Evolutionary conservation across 805 yeast species (phyloP).

Genomic region (Candida insectalens): DNA sequence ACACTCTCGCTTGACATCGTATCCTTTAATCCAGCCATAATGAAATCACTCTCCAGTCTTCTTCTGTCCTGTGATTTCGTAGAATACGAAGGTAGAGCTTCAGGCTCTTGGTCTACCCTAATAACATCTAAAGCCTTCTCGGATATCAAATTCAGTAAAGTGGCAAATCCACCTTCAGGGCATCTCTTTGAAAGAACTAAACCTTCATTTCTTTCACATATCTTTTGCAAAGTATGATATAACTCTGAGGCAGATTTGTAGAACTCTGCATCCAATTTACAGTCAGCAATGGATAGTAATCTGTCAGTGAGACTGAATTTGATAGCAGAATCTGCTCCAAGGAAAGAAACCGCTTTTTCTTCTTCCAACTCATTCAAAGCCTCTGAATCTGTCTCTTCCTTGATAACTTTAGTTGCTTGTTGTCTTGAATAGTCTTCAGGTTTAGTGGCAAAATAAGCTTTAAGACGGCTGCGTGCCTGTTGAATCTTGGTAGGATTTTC

Average conservation of each 20-base stretch:
- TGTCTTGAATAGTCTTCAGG: slow-evolving; percentile 35
- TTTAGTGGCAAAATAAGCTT: slow-evolving; percentile 51
- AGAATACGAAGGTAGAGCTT: slow-evolving; percentile 51
- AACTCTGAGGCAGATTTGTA: slow-evolving; percentile 39
- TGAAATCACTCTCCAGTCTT: slow-evolving; percentile 56
- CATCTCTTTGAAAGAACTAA: slow-evolving; percentile 43
- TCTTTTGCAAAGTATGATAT: slow-evolving; percentile 27
- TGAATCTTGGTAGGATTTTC: slow-evolving; percentile 19
- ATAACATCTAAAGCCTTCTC: slow-evolving; percentile 30
- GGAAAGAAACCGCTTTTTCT: slow-evolving; percentile 45
- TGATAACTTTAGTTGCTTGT: slow-evolving; percentile 36
- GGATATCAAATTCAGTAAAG: slow-evolving; percentile 47
- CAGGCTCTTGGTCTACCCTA: slow-evolving; percentile 46
- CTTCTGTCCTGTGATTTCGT: slow-evolving; percentile 67
- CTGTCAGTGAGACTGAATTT: slow-evolving; percentile 50
- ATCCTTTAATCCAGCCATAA: slow-evolving; percentile 23
- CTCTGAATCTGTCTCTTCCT: slow-evolving; percentile 35
- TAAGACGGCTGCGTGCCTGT: slow-evolving; percentile 31
- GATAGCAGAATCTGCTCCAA: slow-evolving; percentile 38
- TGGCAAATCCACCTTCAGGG: slow-evolving; percentile 53
- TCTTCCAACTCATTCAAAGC: slow-evolving; percentile 44
- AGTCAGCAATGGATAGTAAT: slow-evolving; percentile 29
- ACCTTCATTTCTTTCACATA: slow-evolving; percentile 33
- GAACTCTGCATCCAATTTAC: slow-evolving; percentile 28
- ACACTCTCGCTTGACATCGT: too few species aligned